A percentile compares a stretch with the other conserved stretches of the same genome.
phyloP scores from a whole-genome alignment of 371 early-diverging fungal species.

The Rhizopus sp. region DNA sequence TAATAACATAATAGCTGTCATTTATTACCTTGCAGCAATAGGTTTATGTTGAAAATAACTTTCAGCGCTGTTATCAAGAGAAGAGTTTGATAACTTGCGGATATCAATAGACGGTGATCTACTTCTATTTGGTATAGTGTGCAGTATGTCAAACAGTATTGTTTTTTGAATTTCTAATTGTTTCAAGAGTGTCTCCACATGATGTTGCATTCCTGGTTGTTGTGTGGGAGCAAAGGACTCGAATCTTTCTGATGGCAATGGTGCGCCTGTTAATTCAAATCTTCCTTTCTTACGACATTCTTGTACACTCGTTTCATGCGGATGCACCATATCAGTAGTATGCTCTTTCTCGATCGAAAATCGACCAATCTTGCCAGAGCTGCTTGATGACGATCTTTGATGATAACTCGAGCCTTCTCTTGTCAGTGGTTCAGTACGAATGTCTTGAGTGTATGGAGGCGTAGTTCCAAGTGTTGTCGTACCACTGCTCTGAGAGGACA shows the following conservation, averaged over 20 bases:
- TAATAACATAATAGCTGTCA: neutral
- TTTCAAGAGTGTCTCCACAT: neutral
- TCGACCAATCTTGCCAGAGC: slow-evolving; percentile 25
- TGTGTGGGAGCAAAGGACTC: neutral
- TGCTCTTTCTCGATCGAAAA: slow-evolving; percentile 31
- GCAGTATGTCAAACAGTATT: slow-evolving; percentile 23
- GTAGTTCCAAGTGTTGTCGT: too few species aligned
- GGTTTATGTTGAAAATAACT: neutral
- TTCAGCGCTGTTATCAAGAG: neutral
- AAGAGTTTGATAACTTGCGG: slow-evolving; percentile 1
- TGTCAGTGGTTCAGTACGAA: slow-evolving; percentile 1
- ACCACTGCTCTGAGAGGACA: neutral
- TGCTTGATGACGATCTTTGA: slow-evolving; percentile 3
- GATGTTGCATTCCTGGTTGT: neutral
- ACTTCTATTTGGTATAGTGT: slow-evolving; percentile 3
- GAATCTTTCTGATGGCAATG: neutral
- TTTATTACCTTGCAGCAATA: neutral
- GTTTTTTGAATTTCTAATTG: slow-evolving; percentile 1
- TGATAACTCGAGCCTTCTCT: slow-evolving; percentile 2
- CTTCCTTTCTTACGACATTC: slow-evolving; percentile 27
- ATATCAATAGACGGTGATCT: neutral
- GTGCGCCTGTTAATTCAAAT: slow-evolving; percentile 12
- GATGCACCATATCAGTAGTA: neutral
- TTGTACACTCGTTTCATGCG: neutral
- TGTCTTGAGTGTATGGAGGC: too few species aligned